Base-by-base conservation (phyloP, 1,284 basidiomycete species). In the Xanthoconium separans region DNA sequence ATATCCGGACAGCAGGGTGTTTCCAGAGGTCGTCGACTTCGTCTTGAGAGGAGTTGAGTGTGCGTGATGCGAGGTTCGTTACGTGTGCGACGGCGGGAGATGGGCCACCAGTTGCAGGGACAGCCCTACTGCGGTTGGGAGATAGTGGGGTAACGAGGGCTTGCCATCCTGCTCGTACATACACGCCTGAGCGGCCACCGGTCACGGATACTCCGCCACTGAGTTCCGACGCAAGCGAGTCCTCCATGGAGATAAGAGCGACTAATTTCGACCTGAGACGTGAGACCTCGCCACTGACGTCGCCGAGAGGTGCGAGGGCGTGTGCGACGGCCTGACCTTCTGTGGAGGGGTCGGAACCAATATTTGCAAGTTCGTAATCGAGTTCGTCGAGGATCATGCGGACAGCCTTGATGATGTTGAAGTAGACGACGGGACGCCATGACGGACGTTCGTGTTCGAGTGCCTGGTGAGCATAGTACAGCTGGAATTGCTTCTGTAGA, bases 341-440 rank as follows among this genome's bases (percentile, higher is more conserved):
- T 29, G 66, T 57, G 7, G 71, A 58, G 27, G 58, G 43, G 22
- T 72, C 65, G 15, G 65, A 51, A 53, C 61, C 58, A 20, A 73
- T 54, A 58, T 65, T 62, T 58, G 67, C 51, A 57, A 83, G 78
- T 61, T 86, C 82, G 60, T 75, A 77, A 59, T 90, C 87, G 33
- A 91, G 74, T 61, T 89, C 86, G 57, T 86, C 82, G 54, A 91
- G 77, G 47, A 89, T 86, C 72, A 83, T 84, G 34, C 85, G 84
- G 16, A 91, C 73, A 50, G 87, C 87, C 66, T 87, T 88, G 76
- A 91, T 80, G 61, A 91, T 76, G 72, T 91, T 91, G 73, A 88
- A 84, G 72, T 87, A 89, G 29, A 91, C 87, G 48, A 90, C 83
- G 3, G 87, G 85, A 27, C 82, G 79, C 89, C 89, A 91, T 16